Conservation (phyloP, 148 eudicot species). For the Polygonum maritimum region DNA sequence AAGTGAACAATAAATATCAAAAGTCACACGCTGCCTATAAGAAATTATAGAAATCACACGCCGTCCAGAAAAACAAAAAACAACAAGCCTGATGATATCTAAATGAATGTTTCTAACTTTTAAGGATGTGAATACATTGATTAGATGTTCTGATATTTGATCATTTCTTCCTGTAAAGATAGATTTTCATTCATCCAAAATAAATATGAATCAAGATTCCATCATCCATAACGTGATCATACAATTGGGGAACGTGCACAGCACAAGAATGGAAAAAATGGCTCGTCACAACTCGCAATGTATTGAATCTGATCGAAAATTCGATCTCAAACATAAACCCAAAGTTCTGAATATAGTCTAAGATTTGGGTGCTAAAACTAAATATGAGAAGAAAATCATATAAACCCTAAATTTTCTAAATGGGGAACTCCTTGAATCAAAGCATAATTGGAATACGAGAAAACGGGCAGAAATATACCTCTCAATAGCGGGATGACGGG, state of each 20-base stretch:
- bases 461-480: neutral
- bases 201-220: neutral
- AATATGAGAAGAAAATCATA: neutral
- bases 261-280: neutral
- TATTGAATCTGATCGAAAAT: neutral
- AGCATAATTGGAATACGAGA: neutral
- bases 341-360: neutral
- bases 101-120: neutral
- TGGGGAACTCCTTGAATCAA: neutral
- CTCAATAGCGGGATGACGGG: conserved; percentile 3
- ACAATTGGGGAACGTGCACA: neutral
- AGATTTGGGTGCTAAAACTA: neutral
- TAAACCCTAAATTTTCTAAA: neutral
- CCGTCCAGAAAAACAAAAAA: neutral
- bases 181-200: neutral
- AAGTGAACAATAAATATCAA: neutral
- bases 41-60: neutral
- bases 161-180: neutral
- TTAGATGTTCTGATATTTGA: neutral
- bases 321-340: neutral
- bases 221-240: neutral
- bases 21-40: neutral
- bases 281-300: neutral
- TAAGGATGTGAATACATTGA: neutral
- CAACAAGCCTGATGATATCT: neutral